Evolutionary conservation across 163 green algal genomes (phyloP), one percentile per base, ranked within the genome.

Genomic region (Coccomyxa subellipsoidea): DNA sequence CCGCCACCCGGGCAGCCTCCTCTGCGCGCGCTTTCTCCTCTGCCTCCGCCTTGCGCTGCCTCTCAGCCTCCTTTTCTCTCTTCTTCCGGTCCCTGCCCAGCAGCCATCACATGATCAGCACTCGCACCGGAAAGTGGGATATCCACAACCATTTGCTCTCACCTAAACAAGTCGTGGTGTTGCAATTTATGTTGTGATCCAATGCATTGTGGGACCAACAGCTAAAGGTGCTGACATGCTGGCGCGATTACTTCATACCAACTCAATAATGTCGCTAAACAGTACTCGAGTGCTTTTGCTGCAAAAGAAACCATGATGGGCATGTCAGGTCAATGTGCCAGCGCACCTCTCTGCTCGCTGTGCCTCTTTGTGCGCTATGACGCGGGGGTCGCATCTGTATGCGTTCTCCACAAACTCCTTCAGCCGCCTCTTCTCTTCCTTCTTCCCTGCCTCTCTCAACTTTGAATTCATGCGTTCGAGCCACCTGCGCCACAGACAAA

Each of bases 391-490:
- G 36, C 92, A 78, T 36, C 89, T 86, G 84, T 96, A 94, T 0
- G 95, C 94, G 12, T 83, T 83, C 59, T 98, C 93, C 79, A 99
- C 93, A 88, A 98, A 98, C 66, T 95, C 90, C 29, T 93, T 90
- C 83, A 99, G 84, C 75, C 95, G 88, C 83, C 87, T 84, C 0
- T 79, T 86, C 90, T 98, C 95, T 31, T 98, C 93, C 86, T 98
- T 98, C 89, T 97, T 98, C 54, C 85, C 92, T 84, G 95, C 95
- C 85, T 97, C 94, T 29, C 96, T 85, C 82, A 98, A 91, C 89
- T 97, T 97, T 66, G 88, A 66, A 85, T 98, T 98, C 79, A 93
- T 89, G 59, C 94, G 85, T 89, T 99, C 95, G 47, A 99, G 97
- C 92, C 92, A 98, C 38, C 96, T 87, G 84, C n/a, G 12, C 29